Evolutionary conservation across 2,329 filamentous ascomycete genomes (phyloP), one percentile per base, ranked within the genome.

Genomic region (Ascosphaera aggregata): DNA sequence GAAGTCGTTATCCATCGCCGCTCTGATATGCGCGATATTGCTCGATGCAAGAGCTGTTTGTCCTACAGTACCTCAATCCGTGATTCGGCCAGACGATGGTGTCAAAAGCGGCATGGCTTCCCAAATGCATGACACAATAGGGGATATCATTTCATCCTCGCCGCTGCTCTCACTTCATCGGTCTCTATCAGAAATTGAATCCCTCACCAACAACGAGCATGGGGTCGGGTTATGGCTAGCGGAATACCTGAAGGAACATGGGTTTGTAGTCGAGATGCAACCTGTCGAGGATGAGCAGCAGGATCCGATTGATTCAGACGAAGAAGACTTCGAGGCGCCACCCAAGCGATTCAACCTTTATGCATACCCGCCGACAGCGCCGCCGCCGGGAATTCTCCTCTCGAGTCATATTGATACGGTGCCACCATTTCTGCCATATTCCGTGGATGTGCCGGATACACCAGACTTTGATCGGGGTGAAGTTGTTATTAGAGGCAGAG

Each of bases 351-450:
- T 76, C 62, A 93, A 93, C 49, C 64, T 93, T 37, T 62, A 85
- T 32, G 84, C 84, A 2, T 82, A 52, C 40, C 52, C 54, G 2
- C 40, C 42, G 9, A 43, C 41, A 9, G 38, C 41, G 9, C 31
- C 39, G 37, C 22, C 45, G 30, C 55, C 54, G 3, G 48, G 54
- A 34, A 54, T 63, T 24, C 50, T 62, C 16, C 45, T 63, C 27
- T 74, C 74, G 1, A 84, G 76, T 41, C 84, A 93, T 54, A 86
- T 92, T 48, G 85, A 94, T 49, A 73, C 69, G 2, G 71, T 71
- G 32, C 62, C 62, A 1, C 61, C 61, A 2, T 62, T 56, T 47
- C 61, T 62, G 42, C 57, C 59, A 9, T 65, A 65, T 50, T 57
- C 55, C 8, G 65, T 73, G 8, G 61, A 65, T 22, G 57, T 64